Base-by-base conservation (phyloP, 176 grass and related monocot species). In the Cenchrus americanus region DNA sequence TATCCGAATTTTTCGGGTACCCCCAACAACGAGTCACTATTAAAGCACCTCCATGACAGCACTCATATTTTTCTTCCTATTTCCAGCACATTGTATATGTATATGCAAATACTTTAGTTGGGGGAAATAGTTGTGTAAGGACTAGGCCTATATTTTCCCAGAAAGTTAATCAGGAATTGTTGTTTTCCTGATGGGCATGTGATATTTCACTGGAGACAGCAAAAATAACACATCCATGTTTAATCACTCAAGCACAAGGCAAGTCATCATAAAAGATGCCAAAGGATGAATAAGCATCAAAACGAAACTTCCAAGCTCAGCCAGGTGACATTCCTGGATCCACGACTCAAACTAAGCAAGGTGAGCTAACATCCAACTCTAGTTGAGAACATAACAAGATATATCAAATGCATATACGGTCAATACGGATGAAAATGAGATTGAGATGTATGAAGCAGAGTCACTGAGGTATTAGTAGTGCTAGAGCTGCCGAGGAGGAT, bases 81-180 rank as follows among this genome's bases (percentile, higher is more conserved):
- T 74, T 80, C 32, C 11, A 75, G 24, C 47, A 67, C 27, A 69
- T 82, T 41, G 26, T 81, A 75, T 34, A 49, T 60, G 6, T 51
- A 82, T 52, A 55, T 37, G 5, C 7, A 76, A 76, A 66, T 34
- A 42, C 53, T n/a, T 30, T 63, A 37, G 41, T 30, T 51, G 15
- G 43, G 68, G 26, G 71, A 42, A 66, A 80, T 61, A 59, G 1
- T 30, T 26, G 46, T 66, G 14, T 65, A 76, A 67, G 23, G 14
- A 19, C 21, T 14, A 75, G 18, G 78, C 54, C 76, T 75, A 54
- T 23, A 44, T 23, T 67, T 72, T n/a, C 0, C 40, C 44, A 68
- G 9, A 44, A 76, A 47, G 40, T 42, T 26, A 55, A 37, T 72
- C 23, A 53, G 7, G 26, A 52, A 21, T 54, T 37, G 8, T 15